Evolutionary conservation across 2,329 filamentous ascomycete species (phyloP).

Genomic region (Tricladium varicosporioides): DNA sequence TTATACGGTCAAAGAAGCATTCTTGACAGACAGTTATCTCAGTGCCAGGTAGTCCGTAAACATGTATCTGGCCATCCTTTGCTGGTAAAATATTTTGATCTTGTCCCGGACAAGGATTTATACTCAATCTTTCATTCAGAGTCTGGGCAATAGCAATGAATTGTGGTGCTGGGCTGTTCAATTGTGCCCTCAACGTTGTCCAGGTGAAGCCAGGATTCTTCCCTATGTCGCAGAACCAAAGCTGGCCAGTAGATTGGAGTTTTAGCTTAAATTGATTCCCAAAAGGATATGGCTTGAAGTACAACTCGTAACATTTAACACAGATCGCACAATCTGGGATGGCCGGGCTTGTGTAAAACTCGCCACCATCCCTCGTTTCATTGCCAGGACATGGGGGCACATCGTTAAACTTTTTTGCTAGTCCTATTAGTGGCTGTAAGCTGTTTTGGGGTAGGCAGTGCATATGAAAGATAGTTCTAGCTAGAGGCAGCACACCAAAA

Average conservation of each 20-base stretch:
- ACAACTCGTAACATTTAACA: conserved; percentile 1
- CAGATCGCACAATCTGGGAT: conserved; percentile 3
- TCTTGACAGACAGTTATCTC: neutral
- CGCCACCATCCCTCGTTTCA: conserved; percentile 1
- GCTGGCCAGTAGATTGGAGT: neutral
- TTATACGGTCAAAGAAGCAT: conserved; percentile 5
- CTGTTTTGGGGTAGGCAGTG: neutral
- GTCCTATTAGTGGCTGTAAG: neutral
- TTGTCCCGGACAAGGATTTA: neutral
- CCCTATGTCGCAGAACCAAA: conserved; percentile 4
- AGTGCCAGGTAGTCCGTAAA: neutral
- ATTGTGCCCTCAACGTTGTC: neutral
- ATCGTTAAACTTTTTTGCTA: neutral
- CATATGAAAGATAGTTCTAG: neutral
- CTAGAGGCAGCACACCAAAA: conserved; percentile 1
- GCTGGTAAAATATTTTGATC: neutral
- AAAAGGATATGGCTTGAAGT: conserved; percentile 3
- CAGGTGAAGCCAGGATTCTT: neutral
- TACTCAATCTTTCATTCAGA: neutral
- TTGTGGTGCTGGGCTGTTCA: neutral
- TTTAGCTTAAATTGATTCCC: conserved; percentile 5
- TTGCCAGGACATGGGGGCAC: conserved; percentile 6
- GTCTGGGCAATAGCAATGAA: neutral
- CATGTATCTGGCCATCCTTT: neutral
- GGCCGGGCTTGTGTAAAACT: conserved; percentile 4